Conservation (phyloP, 2,329 filamentous ascomycete genomes). For the Pyrenophora graminea region DNA sequence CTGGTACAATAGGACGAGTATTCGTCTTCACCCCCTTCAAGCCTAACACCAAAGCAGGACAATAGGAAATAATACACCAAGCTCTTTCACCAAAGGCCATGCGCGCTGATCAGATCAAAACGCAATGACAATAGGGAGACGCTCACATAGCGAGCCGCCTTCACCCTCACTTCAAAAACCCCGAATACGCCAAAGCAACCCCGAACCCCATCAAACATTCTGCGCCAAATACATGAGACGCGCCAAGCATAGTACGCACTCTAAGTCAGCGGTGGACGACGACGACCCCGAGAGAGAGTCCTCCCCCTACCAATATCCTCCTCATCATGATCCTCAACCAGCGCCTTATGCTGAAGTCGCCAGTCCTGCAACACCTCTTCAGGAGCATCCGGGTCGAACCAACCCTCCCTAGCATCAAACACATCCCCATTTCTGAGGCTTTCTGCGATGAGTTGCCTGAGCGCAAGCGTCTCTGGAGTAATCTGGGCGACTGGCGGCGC, state of each 20-base stretch:
- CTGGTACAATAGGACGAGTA: neutral
- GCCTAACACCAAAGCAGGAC: neutral
- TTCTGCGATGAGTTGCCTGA: too few relatives aligned
- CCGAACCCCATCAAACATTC: too few relatives aligned
- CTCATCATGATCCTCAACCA: constrained; percentile 4
- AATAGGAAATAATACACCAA: neutral
- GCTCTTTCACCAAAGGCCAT: neutral
- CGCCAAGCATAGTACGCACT: too few relatives aligned
- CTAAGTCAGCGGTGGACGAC: too few relatives aligned
- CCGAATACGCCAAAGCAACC: too few relatives aligned
- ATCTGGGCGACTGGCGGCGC: too few relatives aligned
- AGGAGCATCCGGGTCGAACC: neutral
- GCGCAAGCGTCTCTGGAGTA: too few relatives aligned
- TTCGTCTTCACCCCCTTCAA: neutral
- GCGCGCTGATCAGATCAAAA: neutral
- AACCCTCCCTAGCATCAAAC: neutral
- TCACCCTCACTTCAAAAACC: too few relatives aligned
- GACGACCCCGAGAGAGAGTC: neutral
- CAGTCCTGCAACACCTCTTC: neutral
- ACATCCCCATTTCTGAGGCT: neutral
- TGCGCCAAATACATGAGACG: too few relatives aligned
- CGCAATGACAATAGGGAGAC: too few relatives aligned
- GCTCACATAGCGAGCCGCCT: too few relatives aligned
- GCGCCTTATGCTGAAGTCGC: neutral
- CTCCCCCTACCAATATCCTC: neutral